These are phyloP conservation scores for Cucumis cinereus DNA, from an alignment of 306 rosid species.

Conservation along the genomic window DNA sequence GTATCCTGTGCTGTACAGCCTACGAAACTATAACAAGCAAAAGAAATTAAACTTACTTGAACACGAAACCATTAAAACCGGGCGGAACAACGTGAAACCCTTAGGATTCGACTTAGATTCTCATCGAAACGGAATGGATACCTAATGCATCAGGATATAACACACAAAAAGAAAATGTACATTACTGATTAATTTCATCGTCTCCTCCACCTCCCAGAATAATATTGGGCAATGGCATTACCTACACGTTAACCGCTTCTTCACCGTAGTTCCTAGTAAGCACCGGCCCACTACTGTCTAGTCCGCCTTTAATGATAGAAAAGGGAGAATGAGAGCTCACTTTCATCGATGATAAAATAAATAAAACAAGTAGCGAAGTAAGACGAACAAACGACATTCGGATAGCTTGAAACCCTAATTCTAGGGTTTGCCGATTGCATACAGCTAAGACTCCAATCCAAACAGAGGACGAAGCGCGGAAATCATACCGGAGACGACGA, in stretches of 20 bases:
- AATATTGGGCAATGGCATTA: conserved; percentile 38
- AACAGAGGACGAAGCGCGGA: neutral
- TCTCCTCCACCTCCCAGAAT: conserved; percentile 19
- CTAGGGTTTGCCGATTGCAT: neutral
- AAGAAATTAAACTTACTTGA: conserved; percentile 36
- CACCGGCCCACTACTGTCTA: conserved; percentile 61
- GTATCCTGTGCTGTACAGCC: no score
- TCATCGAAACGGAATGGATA: conserved; percentile 75
- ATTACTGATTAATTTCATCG: conserved; percentile 43
- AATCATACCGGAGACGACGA: conserved; percentile 53
- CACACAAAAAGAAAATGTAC: conserved; percentile 59
- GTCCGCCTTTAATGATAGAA: conserved; percentile 55
- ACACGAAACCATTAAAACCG: conserved; percentile 50
- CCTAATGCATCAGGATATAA: conserved; percentile 80
- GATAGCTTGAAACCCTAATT: conserved; percentile 13
- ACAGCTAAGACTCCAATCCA: no score
- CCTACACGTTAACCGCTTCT: conserved; percentile 56
- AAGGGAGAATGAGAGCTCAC: conserved; percentile 64
- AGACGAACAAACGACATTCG: neutral
- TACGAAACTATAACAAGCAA: no score
- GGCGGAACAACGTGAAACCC: conserved; percentile 27
- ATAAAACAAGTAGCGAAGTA: neutral
- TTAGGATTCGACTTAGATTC: conserved; percentile 26
- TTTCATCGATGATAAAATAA: conserved; percentile 25
- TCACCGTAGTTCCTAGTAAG: conserved; percentile 43